Percentiles rank a stretch among this genome's conserved stretches.
Evolutionary conservation across 148 eudicot species (phyloP).

Genomic region (Heliamphora exappendiculata): DNA sequence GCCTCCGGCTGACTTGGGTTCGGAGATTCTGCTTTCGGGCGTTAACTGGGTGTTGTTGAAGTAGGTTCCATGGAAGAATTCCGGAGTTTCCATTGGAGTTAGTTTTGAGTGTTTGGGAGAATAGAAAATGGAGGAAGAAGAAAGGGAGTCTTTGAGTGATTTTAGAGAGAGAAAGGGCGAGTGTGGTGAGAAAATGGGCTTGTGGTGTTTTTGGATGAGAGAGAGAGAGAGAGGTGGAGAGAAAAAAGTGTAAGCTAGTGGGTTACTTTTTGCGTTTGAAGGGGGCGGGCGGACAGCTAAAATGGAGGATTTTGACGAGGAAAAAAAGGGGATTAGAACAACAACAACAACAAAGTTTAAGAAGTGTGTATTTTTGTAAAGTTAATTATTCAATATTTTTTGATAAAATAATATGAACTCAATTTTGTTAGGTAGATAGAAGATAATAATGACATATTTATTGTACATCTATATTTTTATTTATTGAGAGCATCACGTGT

Average conservation of each 20-base stretch:
- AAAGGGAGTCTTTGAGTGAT: neutral
- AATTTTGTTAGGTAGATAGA: too few relatives aligned
- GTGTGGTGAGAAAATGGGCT: neutral
- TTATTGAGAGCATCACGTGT: too few relatives aligned
- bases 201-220: conserved; percentile 3
- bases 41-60: conserved; percentile 24
- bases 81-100: conserved; percentile 17
- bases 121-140: neutral
- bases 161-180: neutral
- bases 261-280: conserved; percentile 47
- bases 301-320: conserved; percentile 27
- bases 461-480: neutral
- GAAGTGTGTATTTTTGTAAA: neutral
- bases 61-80: conserved; percentile 20
- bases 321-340: conserved; percentile 16
- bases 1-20: conserved; percentile 17
- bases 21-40: conserved; percentile 26
- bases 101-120: neutral
- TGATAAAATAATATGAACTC: too few relatives aligned
- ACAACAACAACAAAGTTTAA: conserved; percentile 9
- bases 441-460: too few relatives aligned
- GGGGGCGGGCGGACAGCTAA: conserved; percentile 39
- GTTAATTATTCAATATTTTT: too few relatives aligned
- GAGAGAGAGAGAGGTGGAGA: conserved; percentile 19
- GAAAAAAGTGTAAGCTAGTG: conserved; percentile 22